Conservation (phyloP, 2,329 filamentous ascomycete species). For the Fusarium torulosum region DNA sequence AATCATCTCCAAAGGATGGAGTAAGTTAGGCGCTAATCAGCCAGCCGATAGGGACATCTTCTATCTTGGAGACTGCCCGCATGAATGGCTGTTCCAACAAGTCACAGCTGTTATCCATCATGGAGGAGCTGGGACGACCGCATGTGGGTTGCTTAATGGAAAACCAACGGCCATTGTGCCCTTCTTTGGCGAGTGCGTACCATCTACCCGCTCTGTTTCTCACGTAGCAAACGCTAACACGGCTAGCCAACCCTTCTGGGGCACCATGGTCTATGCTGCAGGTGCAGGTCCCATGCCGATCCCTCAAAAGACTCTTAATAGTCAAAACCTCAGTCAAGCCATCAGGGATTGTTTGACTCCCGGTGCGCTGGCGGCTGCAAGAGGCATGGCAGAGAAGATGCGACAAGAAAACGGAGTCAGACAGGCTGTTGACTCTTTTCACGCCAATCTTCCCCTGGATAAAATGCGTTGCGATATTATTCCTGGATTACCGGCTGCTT, state of each 20-base stretch:
- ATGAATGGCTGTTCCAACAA: constrained; percentile 79
- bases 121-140: constrained; percentile 79
- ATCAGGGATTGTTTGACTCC: constrained; percentile 28
- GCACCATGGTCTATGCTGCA: constrained; percentile 8
- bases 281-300: constrained; percentile 33
- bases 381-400: constrained; percentile 26
- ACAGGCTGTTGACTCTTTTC: constrained; percentile 40
- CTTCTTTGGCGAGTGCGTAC: constrained; percentile 69
- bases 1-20: constrained; percentile 79
- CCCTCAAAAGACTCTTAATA: constrained; percentile 21
- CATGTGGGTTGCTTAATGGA: constrained; percentile 75
- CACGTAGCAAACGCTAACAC: background rate
- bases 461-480: constrained; percentile 35
- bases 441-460: constrained; percentile 38
- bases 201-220: background rate
- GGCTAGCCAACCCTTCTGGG: background rate
- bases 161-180: constrained; percentile 79
- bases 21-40: constrained; percentile 71
- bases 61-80: constrained; percentile 77
- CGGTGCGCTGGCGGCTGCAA: constrained; percentile 19
- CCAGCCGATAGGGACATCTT: constrained; percentile 61
- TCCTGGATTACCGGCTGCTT: constrained; percentile 12
- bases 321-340: constrained; percentile 18
- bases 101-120: constrained; percentile 76
- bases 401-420: constrained; percentile 29